A percentile compares a stretch with the other conserved stretches of the same genome.
Evolutionary conservation across 768 basidiomycete genomes (phyloP).

Genomic region (Imleria badia): DNA sequence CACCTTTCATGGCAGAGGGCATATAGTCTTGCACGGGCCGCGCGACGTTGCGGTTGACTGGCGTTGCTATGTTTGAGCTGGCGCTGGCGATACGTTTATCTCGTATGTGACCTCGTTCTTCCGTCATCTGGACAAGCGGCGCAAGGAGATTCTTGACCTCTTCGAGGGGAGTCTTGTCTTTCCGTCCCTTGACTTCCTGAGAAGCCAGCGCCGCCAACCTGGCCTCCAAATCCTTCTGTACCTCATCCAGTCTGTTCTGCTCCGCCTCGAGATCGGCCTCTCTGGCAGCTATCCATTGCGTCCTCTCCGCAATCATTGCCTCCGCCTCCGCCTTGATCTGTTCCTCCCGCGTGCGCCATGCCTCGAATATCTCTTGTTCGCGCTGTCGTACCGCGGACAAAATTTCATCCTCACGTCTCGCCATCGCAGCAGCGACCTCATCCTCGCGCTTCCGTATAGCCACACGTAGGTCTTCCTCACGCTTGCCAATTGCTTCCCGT

Average conservation of each 20-base stretch:
- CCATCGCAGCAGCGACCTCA: conserved; percentile 65
- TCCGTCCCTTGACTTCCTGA: conserved; percentile 38
- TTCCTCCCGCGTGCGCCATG: conserved; percentile 55
- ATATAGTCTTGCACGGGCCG: conserved; percentile 27
- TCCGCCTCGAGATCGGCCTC: conserved; percentile 57
- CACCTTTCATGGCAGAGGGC: conserved; percentile 70
- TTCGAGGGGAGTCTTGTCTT: conserved; percentile 62
- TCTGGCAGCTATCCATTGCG: conserved; percentile 48
- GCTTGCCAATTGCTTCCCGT: conserved; percentile 55
- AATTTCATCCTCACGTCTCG: conserved; percentile 67
- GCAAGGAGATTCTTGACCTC: conserved; percentile 72
- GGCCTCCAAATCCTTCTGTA: conserved; percentile 50
- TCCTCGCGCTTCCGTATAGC: conserved; percentile 67
- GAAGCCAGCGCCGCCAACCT: conserved; percentile 47
- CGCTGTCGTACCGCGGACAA: conserved; percentile 63
- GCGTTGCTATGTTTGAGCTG: conserved; percentile 45
- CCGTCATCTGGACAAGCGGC: conserved; percentile 43
- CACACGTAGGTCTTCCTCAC: conserved; percentile 69
- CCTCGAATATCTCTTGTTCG: conserved; percentile 61
- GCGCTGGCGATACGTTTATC: conserved; percentile 16
- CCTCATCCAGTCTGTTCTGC: conserved; percentile 46
- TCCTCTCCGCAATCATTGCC: conserved; percentile 36
- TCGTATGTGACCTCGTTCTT: conserved; percentile 26
- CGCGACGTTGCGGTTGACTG: conserved; percentile 41
- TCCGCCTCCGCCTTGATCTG: conserved; percentile 52